Conservation (phyloP, 2,329 filamentous ascomycete species). For the Dactylellina parvicollis region DNA sequence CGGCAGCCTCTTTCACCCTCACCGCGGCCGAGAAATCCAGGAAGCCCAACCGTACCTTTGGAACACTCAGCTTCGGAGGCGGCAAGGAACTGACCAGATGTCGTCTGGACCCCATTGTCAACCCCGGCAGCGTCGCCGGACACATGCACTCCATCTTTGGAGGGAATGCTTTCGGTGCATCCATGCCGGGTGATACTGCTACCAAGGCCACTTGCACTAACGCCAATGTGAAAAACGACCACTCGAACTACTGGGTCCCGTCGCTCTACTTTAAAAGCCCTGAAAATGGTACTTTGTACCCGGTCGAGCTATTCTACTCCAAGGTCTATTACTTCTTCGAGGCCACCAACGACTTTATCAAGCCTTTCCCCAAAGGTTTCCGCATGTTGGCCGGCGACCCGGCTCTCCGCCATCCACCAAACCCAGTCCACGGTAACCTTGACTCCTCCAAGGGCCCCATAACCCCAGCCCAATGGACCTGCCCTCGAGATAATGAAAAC, state of each 20-base stretch:
- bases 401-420: slow-evolving; percentile 73
- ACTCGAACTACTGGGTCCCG: slow-evolving; percentile 89
- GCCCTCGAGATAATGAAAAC: slow-evolving; percentile 64
- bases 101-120: slow-evolving; percentile 80
- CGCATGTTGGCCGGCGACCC: slow-evolving; percentile 82
- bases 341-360: slow-evolving; percentile 65
- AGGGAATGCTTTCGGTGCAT: slow-evolving; percentile 63
- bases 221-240: slow-evolving; percentile 80
- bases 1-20: slow-evolving; percentile 16
- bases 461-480: slow-evolving; percentile 65
- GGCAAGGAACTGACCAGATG: slow-evolving; percentile 46
- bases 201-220: slow-evolving; percentile 73
- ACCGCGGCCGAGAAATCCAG: slow-evolving; percentile 28
- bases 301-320: slow-evolving; percentile 47
- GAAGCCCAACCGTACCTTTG: slow-evolving; percentile 42
- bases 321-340: slow-evolving; percentile 53
- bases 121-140: slow-evolving; percentile 68
- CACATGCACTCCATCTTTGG: slow-evolving; percentile 82
- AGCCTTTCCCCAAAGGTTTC: slow-evolving; percentile 80
- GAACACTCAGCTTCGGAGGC: slow-evolving; percentile 41
- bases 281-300: slow-evolving; percentile 28
- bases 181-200: slow-evolving; percentile 41
- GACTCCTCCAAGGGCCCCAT: slow-evolving; percentile 58
- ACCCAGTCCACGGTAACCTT: slow-evolving; percentile 25
- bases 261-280: slow-evolving; percentile 71